Evolutionary conservation across 2,329 filamentous ascomycete species (phyloP), one percentile per base, ranked within the genome.

Genomic region (Colletotrichum sublineola): DNA sequence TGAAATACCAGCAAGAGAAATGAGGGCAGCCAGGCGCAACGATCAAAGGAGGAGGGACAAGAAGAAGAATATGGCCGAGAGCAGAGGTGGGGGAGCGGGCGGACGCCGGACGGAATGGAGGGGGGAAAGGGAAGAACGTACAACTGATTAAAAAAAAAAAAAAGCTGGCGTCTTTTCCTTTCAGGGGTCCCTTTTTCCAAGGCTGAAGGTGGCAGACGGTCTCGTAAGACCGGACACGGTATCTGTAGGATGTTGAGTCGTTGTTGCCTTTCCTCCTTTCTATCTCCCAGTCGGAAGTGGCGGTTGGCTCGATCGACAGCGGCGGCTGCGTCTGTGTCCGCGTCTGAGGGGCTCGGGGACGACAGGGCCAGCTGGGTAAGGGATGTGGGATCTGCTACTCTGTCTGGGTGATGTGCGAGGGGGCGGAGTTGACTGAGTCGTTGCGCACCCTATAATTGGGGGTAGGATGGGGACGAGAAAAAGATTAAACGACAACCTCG

Each of bases 341-440:
- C 61, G 61, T 40, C 68, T 61, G 62, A 24, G 58, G 58, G 64
- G 52, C 68, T 53, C 50, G 46, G 60, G 46, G 33, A 63, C 46
- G 44, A 57, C 55, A 63, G 61, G n/a, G 61, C 57, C 64, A 62
- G 55, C 57, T 42, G 64, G 46, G 29, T 20, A 29, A 63, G 36
- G 48, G 38, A 53, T 57, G 33, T 42, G 42, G 61, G 55, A 67
- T 66, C 24, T 53, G 29, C 52, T 57, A 29, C 61, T 61, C 55
- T 55, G 61, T 61, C 48, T 71, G 61, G 70, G 63, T 50, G 36
- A 38, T 68, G 63, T 33, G 55, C 48, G 38, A 12, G 65, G 68
- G 58, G 69, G 65, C 63, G 69, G 31, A 68, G 40, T 42, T 44
- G 70, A 73, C 66, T 73, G 70, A 73, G 70, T 70, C 70, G 70